phyloP scores from a whole-genome alignment of 1,139 yeast species.

The Geotrichum restrictum region DNA sequence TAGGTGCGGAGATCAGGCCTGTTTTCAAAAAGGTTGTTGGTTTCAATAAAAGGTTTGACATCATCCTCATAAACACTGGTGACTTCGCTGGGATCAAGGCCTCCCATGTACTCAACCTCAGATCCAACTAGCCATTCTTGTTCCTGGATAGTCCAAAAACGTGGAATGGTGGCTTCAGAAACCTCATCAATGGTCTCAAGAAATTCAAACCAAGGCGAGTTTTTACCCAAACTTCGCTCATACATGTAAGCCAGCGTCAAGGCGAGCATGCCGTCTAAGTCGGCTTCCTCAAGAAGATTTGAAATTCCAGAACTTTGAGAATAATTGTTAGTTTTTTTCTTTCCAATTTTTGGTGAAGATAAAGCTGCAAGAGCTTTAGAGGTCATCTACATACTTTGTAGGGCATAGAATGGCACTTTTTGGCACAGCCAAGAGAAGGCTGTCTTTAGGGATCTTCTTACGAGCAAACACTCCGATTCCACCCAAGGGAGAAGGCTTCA shows the following conservation, averaged over 20 bases:
- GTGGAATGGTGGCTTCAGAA: conserved; percentile 42
- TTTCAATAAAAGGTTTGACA: conserved; percentile 33
- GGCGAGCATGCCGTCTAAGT: conserved; percentile 61
- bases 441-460: conserved; percentile 39
- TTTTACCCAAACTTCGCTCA: conserved; percentile 52
- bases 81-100: conserved; percentile 57
- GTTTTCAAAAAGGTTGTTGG: conserved; percentile 28
- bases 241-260: conserved; percentile 67
- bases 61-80: conserved; percentile 50
- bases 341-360: too few species aligned
- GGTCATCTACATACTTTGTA: conserved; percentile 23
- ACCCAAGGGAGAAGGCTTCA: conserved; percentile 51
- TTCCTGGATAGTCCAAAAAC: conserved; percentile 59
- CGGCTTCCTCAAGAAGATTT: conserved; percentile 60
- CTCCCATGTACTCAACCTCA: conserved; percentile 61
- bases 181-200: conserved; percentile 51
- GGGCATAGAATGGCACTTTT: conserved; percentile 36
- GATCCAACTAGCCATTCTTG: conserved; percentile 56
- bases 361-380: too few species aligned
- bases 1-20: conserved; percentile 27
- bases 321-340: conserved; percentile 24
- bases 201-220: conserved; percentile 76
- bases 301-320: conserved; percentile 51
- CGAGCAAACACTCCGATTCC: conserved; percentile 74
- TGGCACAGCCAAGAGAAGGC: conserved; percentile 34